These are phyloP conservation scores for Nowakowskiella sp. DNA, from an alignment of 192 early-diverging fungal species.

Conservation along the genomic window DNA sequence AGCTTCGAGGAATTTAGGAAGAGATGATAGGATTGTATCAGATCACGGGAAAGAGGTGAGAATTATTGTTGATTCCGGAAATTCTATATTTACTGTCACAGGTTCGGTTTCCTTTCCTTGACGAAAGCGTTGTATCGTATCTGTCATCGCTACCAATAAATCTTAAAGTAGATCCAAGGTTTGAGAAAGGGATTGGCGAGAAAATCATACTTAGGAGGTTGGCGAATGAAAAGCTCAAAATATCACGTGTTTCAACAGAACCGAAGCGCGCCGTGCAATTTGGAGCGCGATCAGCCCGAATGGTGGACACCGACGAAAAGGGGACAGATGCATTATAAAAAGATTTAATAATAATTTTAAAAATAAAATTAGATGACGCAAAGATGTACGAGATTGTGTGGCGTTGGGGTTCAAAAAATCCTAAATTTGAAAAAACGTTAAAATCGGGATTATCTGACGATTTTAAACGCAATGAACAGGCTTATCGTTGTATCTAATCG, in stretches of 20 bases:
- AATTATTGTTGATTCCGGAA: background rate
- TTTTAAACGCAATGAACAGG: constrained; percentile 26
- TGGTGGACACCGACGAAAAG: constrained; percentile 44
- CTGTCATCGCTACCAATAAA: constrained; percentile 64
- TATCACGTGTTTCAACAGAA: constrained; percentile 52
- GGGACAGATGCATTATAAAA: constrained; percentile 19
- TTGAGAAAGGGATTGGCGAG: constrained; percentile 75
- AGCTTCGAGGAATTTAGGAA: constrained; percentile 77
- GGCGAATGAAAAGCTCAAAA: constrained; percentile 54
- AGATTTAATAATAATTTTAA: constrained; percentile 10
- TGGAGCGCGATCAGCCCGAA: constrained; percentile 92
- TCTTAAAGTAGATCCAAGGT: constrained; percentile 75
- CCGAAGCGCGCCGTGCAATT: constrained; percentile 97
- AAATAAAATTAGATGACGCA: too few relatives aligned
- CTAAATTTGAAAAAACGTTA: too few relatives aligned
- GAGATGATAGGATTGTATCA: constrained; percentile 88
- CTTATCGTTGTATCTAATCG: constrained; percentile 93
- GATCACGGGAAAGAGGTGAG: constrained; percentile 77
- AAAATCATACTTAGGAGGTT: constrained; percentile 78
- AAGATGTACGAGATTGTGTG: too few relatives aligned
- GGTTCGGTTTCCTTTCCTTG: constrained; percentile 74
- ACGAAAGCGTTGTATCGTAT: constrained; percentile 56
- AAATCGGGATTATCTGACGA: too few relatives aligned
- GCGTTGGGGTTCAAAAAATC: too few relatives aligned
- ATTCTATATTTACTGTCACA: constrained; percentile 16